phyloP scores from a whole-genome alignment of 345 rosid genomes.

The Eucalyptus sp. region DNA sequence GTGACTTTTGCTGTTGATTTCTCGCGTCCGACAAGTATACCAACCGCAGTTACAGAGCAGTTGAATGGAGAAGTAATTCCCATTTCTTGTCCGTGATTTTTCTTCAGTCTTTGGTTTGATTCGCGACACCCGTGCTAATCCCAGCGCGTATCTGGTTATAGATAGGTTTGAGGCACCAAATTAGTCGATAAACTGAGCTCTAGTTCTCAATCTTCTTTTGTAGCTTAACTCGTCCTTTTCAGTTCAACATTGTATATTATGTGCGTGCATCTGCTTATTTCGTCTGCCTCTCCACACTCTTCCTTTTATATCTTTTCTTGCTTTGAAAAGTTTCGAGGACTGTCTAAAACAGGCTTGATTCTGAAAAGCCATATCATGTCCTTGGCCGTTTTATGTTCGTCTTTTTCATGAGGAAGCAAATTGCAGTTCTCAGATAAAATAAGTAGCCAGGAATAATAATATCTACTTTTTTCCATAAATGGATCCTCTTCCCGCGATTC shows the following conservation, averaged over 20 bases:
- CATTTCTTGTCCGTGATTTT: neutral
- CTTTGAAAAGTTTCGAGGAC: neutral
- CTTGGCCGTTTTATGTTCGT: neutral
- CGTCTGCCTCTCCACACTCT: neutral
- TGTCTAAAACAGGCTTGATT: neutral
- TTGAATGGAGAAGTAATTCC: neutral
- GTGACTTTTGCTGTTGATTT: neutral
- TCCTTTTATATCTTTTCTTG: neutral
- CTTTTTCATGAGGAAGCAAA: neutral
- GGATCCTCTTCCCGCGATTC: neutral
- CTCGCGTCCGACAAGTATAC: neutral
- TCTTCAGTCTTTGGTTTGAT: neutral
- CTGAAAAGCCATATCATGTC: neutral
- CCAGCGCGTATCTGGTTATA: neutral
- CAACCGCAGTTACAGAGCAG: neutral
- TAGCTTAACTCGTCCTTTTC: neutral
- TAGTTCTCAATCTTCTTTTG: neutral
- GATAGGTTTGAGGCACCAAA: neutral
- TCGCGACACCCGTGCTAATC: neutral
- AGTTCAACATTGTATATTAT: neutral
- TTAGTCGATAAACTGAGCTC: neutral
- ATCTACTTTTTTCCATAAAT: neutral
- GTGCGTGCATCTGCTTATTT: neutral
- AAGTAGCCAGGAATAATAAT: neutral
- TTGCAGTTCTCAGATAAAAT: neutral